phyloP scores from a whole-genome alignment of 2,329 filamentous ascomycete genomes.

The Domatiomyces globalis region DNA sequence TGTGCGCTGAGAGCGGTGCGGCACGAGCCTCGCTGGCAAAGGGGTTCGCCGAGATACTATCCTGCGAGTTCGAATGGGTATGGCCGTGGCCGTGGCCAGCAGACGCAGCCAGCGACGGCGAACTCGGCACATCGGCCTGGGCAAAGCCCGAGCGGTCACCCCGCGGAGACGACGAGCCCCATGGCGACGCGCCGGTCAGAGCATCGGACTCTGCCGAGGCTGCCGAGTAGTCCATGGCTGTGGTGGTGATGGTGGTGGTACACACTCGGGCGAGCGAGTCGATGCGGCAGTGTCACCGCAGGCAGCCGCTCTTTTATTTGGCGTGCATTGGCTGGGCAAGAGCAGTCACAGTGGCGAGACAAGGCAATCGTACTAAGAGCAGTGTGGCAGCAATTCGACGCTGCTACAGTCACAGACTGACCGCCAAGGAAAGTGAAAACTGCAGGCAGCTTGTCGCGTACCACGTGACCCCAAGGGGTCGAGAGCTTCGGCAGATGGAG shows the following conservation, averaged over 20 bases:
- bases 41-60: constrained; percentile 17
- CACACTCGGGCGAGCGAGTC: not conserved
- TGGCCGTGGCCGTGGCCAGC: constrained; percentile 26
- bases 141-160: constrained; percentile 32
- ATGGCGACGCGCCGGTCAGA: constrained; percentile 46
- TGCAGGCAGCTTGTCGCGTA: no score
- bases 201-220: constrained; percentile 44
- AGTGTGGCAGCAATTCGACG: no score
- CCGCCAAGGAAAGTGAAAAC: no score
- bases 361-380: no score
- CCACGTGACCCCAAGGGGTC: no score
- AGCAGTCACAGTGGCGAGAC: not conserved
- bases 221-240: constrained; percentile 51
- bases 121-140: constrained; percentile 14
- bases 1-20: constrained; percentile 21
- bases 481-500: no score
- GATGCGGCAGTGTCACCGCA: not conserved
- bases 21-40: constrained; percentile 20
- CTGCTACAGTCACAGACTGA: no score
- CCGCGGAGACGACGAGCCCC: constrained; percentile 46
- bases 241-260: not conserved
- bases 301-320: not conserved
- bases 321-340: not conserved
- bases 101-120: constrained; percentile 28
- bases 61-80: constrained; percentile 14